Conservation (phyloP, 1,139 yeast species). For the Yamadazyma kanchanaburiensis region DNA sequence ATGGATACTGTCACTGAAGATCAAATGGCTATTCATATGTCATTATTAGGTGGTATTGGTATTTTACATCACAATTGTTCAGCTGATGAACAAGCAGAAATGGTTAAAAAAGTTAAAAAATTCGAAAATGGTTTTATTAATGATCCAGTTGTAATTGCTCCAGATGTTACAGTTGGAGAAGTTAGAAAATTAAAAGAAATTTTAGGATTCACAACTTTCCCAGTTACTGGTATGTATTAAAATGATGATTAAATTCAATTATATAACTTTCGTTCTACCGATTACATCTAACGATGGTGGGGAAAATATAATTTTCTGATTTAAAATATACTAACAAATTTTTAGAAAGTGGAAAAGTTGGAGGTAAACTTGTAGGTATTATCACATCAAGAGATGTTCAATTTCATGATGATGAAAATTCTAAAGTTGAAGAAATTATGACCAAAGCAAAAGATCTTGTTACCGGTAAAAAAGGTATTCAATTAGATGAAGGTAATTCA, state of each 20-base stretch:
- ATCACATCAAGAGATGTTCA: constrained; percentile 90
- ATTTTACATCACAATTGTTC: constrained; percentile 96
- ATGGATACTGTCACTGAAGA: constrained; percentile 99
- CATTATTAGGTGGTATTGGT: constrained; percentile 98
- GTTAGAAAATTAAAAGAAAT: constrained; percentile 66
- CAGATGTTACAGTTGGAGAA: constrained; percentile 74
- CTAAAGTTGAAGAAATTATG: constrained; percentile 77
- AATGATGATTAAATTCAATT: constrained; percentile 57
- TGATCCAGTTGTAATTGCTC: constrained; percentile 86
- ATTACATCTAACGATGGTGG: constrained; percentile 95
- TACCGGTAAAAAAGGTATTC: constrained; percentile 80
- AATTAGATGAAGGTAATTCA: constrained; percentile 82
- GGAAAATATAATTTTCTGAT: constrained; percentile 47
- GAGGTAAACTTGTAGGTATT: constrained; percentile 91
- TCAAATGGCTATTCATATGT: constrained; percentile 98
- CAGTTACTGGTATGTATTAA: constrained; percentile 92
- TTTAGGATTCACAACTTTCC: constrained; percentile 96
- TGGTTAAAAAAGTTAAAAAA: constrained; percentile 96
- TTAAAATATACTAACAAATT: constrained; percentile 14
- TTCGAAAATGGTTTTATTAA: constrained; percentile 96
- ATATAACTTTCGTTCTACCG: constrained; percentile 99
- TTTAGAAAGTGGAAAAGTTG: constrained; percentile 77
- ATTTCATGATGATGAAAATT: constrained; percentile 73
- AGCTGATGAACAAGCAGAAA: constrained; percentile 95
- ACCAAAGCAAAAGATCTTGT: constrained; percentile 78